Evolutionary conservation across 2,329 filamentous ascomycete genomes (phyloP), one percentile per base, ranked within the genome.

Genomic region (Fusarium albosuccineum): DNA sequence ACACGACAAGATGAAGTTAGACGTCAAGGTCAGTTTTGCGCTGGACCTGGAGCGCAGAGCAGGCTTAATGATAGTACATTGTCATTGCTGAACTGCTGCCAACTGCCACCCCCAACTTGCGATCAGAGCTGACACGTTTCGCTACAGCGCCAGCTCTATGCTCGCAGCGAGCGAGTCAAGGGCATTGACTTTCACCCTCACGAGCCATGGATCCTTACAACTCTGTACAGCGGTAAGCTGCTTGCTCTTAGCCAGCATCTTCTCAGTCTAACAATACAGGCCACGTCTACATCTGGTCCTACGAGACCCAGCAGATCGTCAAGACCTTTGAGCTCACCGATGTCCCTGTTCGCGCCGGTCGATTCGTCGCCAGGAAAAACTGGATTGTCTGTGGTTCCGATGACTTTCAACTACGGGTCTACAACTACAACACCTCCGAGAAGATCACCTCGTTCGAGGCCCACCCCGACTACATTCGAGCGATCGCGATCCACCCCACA

Each of bases 351-450:
- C 92, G 96, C 80, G 96, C 96, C 66, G 96, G 96, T 76, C 92
- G 96, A 73, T 99, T 99, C 81, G 89, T 99, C 76, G 93, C 96
- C 72, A 89, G 96, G 74, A 99, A 99, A 89, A 99, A 98, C 82
- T 99, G 96, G 96, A 97, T 97, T 73, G 93, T 97, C 57, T 96
- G 93, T 82, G 96, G 96, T 76, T 99, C 91, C 71, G 93, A 97
- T 83, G 93, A 97, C 83, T 97, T 97, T 83, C 87, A 89, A 77
- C 80, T 89, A 55, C 92, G 95, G 73, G 92, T 97, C 68, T 97
- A 97, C 87, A 98, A 99, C 84, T 99, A 98, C 87, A 98, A 99
- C 83, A 99, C 96, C 55, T 97, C 93, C 63, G 96, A 99, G 82
- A 98, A 97, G 87, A 96, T 98, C 75, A 95, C 94, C 55, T 92